Base-by-base conservation (phyloP, 345 rosid species). In the Noccaea caerulescens region DNA sequence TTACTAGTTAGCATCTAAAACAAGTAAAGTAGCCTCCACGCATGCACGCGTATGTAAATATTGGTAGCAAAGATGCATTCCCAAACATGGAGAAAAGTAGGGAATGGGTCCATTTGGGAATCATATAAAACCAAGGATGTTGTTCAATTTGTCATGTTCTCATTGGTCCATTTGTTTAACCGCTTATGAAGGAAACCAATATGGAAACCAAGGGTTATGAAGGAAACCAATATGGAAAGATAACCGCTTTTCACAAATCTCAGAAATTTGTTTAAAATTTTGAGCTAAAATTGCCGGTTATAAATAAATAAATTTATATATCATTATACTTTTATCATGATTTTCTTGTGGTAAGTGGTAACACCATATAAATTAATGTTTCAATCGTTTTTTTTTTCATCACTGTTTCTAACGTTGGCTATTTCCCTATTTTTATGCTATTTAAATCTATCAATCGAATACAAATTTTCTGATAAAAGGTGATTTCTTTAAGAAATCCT, bases 1-100 rank as follows among this genome's bases (percentile, higher is more conserved):
- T 55, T 42, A 52, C 10, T 38, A 38, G 54, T 58, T 73, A 42
- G 61, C 62, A 51, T 73, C 62, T 32, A 58, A 58, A 58, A 73
- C 62, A 74, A 66, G 68, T 58, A 66, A 74, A 74, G 77, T 66
- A 67, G 13, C 47, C 36, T 73, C 68, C 68, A 66, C 25, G 77
- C 71, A 72, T 55, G 77, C 77, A 73, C 55, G 77, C 77, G 72
- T 66, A 43, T 41, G 55, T 54, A 66, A 32, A 20, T 66, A 52
- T 51, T 27, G 51, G 66, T 57, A 54, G 13, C 64, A 55, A 45
- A 54, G 23, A 47, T 50, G 59, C 60, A 73, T 57, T 47, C 27
- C 6, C 8, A 37, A 38, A 63, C 64, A 72, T 25, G 59, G 30
- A 63, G 47, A 50, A 66, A 73, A 66, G 66, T 12, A 66, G 33